These are phyloP conservation scores for Phytophthora sansomeana DNA, from an alignment of 352 stramenopile genomes.

Conservation along the genomic window DNA sequence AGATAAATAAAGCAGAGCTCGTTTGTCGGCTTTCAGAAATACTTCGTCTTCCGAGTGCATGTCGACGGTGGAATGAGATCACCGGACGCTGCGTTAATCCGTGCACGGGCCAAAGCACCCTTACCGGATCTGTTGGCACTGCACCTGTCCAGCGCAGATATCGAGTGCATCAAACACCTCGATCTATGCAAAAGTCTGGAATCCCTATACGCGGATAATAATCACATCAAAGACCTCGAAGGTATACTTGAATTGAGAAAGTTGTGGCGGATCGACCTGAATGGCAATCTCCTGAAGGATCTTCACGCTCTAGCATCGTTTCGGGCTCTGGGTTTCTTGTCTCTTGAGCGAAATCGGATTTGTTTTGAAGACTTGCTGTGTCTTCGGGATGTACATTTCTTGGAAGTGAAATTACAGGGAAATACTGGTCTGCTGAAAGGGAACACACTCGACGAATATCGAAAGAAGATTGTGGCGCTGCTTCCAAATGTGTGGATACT, in stretches of 20 bases:
- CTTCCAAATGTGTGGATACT: conserved; percentile 69
- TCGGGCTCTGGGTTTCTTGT: conserved; percentile 59
- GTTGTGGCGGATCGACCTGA: conserved; percentile 68
- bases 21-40: conserved; percentile 12
- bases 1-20: conserved; percentile 25
- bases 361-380: conserved; percentile 60
- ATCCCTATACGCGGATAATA: conserved; percentile 64
- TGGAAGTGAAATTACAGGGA: conserved; percentile 55
- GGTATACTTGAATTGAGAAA: conserved; percentile 44
- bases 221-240: conserved; percentile 55
- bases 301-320: conserved; percentile 56
- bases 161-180: conserved; percentile 64
- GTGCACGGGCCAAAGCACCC: conserved; percentile 58
- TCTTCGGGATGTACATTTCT: conserved; percentile 63
- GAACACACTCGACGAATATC: conserved; percentile 37
- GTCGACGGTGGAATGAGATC: conserved; percentile 44
- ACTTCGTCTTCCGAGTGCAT: conserved; percentile 14
- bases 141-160: conserved; percentile 58
- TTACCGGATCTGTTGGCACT: conserved; percentile 54
- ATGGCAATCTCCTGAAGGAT: conserved; percentile 50
- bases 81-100: conserved; percentile 55
- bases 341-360: conserved; percentile 58
- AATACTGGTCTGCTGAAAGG: conserved; percentile 43
- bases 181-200: conserved; percentile 49
- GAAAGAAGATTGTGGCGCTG: conserved; percentile 54